Evolutionary conservation across 495 filamentous ascomycete genomes (phyloP).

Genomic region (Neurospora sp.): DNA sequence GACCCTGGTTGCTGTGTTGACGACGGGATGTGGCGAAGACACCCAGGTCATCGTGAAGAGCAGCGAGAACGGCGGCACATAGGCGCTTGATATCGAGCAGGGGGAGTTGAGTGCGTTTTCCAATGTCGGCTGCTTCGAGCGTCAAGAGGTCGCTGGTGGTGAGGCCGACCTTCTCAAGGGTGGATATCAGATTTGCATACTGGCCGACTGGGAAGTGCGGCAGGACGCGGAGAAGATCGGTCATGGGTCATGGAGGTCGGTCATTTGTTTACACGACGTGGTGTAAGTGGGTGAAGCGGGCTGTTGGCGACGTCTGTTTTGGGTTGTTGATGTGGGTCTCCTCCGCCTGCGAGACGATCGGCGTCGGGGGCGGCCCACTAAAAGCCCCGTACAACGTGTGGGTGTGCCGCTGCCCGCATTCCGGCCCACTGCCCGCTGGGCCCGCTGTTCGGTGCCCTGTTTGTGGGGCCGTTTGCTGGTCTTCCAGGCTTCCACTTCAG

Average conservation of each 20-base stretch:
- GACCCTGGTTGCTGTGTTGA: background rate
- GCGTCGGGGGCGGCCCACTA: background rate
- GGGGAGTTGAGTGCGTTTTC: slow-evolving; percentile 75
- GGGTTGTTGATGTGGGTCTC: background rate
- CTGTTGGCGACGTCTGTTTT: background rate
- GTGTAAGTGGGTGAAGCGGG: background rate
- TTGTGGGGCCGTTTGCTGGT: background rate
- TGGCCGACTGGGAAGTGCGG: slow-evolving; percentile 63
- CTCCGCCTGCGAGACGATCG: background rate
- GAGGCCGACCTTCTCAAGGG: slow-evolving; percentile 63
- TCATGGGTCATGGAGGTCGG: slow-evolving; percentile 43
- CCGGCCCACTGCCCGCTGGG: background rate
- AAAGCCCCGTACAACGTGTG: background rate
- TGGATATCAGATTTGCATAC: slow-evolving; percentile 66
- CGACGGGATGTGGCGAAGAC: slow-evolving; percentile 12
- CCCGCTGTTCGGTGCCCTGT: background rate
- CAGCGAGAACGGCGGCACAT: slow-evolving; percentile 48
- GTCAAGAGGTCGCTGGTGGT: slow-evolving; percentile 79
- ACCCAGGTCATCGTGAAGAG: slow-evolving; percentile 56
- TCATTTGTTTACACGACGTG: background rate
- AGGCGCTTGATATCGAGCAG: slow-evolving; percentile 68
- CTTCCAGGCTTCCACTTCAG: background rate
- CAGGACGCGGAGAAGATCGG: slow-evolving; percentile 77
- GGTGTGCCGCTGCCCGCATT: background rate
- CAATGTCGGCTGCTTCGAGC: slow-evolving; percentile 72